Conservation (phyloP, 1,139 yeast species). For the Pneumocystis canis region DNA sequence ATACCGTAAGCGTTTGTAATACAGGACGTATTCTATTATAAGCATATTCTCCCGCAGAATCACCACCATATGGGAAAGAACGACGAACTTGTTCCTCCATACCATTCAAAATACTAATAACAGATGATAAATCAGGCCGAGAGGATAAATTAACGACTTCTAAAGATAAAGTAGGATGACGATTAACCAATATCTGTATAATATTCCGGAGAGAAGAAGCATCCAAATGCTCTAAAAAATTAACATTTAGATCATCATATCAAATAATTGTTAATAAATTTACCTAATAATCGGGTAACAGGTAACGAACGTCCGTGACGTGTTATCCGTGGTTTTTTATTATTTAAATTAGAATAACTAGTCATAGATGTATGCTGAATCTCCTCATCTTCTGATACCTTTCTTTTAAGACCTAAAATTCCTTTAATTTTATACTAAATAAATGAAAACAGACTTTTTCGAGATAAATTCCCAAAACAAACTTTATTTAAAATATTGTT, state of each 20-base stretch:
- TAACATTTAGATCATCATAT: background rate
- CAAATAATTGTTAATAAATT: background rate
- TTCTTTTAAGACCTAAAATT: background rate
- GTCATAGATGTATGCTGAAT: background rate
- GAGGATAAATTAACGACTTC: constrained; percentile 46
- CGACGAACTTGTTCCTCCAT: constrained; percentile 35
- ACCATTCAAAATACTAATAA: constrained; percentile 36
- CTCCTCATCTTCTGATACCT: background rate
- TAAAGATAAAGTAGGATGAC: constrained; percentile 47
- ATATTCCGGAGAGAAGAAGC: constrained; percentile 31
- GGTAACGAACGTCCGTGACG: background rate
- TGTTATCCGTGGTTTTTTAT: background rate
- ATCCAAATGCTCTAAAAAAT: background rate
- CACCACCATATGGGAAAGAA: constrained; percentile 63
- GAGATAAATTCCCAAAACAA: background rate
- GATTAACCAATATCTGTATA: constrained; percentile 37
- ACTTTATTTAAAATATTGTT: background rate
- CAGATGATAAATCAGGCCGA: constrained; percentile 38
- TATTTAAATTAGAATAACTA: background rate
- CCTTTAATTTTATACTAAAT: background rate
- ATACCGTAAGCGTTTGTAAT: constrained; percentile 49
- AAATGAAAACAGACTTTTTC: background rate
- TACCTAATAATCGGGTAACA: background rate
- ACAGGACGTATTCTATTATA: constrained; percentile 55
- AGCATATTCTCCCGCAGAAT: constrained; percentile 66